Evolutionary conservation across 805 yeast genomes (phyloP).

Genomic region (Pichia insulana): DNA sequence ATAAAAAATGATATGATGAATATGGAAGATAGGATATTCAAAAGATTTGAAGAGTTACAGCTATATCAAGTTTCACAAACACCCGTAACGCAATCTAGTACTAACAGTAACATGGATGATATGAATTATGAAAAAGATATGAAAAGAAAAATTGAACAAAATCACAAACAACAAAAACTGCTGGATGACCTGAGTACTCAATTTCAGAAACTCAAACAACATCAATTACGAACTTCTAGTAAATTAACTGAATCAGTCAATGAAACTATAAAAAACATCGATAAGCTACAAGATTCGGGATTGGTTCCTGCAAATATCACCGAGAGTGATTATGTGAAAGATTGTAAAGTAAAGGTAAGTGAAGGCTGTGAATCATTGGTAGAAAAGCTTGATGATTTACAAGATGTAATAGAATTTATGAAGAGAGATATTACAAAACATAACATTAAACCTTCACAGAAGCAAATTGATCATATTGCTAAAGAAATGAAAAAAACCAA

Average conservation of each 20-base stretch:
- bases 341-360: conserved; percentile 64
- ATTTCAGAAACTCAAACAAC: conserved; percentile 48
- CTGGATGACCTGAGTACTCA: conserved; percentile 47
- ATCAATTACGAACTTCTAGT: conserved; percentile 36
- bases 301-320: background rate
- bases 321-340: conserved; percentile 52
- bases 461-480: conserved; percentile 58
- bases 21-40: conserved; percentile 20
- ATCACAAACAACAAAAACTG: conserved; percentile 20
- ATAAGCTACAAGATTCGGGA: conserved; percentile 37
- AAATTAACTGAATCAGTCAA: conserved; percentile 29
- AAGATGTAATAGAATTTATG: conserved; percentile 82
- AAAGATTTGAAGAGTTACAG: conserved; percentile 16
- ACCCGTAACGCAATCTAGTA: background rate
- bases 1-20: conserved; percentile 22
- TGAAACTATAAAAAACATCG: conserved; percentile 36
- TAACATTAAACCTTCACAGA: conserved; percentile 72
- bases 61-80: conserved; percentile 5
- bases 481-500: conserved; percentile 59
- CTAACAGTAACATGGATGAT: background rate
- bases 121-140: conserved; percentile 10
- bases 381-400: conserved; percentile 80
- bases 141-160: conserved; percentile 8
- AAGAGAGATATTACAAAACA: conserved; percentile 87
- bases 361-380: conserved; percentile 67